Conservation (phyloP, 345 rosid species). For the Corymbia maculata region DNA sequence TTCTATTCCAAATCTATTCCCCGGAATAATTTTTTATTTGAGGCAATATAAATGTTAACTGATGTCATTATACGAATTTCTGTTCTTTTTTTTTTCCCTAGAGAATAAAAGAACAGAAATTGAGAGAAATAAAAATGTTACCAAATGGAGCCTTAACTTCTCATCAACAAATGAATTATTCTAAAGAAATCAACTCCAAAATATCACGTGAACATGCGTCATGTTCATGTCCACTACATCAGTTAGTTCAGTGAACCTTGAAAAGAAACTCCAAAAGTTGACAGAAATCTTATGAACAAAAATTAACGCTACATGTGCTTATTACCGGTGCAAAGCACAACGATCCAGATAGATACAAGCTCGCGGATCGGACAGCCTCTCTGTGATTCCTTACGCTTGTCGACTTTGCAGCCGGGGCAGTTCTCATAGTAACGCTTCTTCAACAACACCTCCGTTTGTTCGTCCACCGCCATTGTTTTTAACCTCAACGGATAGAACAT, state of each 20-base stretch:
- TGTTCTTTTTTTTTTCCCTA: too few species aligned
- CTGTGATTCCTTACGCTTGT: slow-evolving; percentile 36
- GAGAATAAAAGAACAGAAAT: too few species aligned
- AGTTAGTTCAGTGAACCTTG: neutral
- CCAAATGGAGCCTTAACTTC: neutral
- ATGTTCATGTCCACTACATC: neutral
- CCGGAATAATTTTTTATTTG: too few species aligned
- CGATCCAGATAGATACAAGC: slow-evolving; percentile 55
- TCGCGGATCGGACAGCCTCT: slow-evolving; percentile 52
- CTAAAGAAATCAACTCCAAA: neutral
- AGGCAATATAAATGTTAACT: too few species aligned
- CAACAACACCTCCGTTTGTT: slow-evolving; percentile 32
- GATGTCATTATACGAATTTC: too few species aligned
- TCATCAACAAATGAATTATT: neutral
- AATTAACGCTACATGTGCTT: neutral
- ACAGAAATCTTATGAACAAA: neutral
- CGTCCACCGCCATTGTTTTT: neutral
- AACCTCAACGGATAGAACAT: neutral
- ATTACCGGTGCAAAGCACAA: slow-evolving; percentile 61
- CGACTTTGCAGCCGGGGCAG: slow-evolving; percentile 82
- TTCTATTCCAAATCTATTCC: too few species aligned
- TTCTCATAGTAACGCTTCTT: slow-evolving; percentile 48
- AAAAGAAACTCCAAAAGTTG: neutral
- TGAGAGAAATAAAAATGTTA: too few species aligned
- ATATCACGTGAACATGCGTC: neutral